Percentiles rank a stretch among this genome's conserved stretches.
phyloP scores from a whole-genome alignment of 2,329 filamentous ascomycete genomes.

The Trichocomaceae sp. region DNA sequence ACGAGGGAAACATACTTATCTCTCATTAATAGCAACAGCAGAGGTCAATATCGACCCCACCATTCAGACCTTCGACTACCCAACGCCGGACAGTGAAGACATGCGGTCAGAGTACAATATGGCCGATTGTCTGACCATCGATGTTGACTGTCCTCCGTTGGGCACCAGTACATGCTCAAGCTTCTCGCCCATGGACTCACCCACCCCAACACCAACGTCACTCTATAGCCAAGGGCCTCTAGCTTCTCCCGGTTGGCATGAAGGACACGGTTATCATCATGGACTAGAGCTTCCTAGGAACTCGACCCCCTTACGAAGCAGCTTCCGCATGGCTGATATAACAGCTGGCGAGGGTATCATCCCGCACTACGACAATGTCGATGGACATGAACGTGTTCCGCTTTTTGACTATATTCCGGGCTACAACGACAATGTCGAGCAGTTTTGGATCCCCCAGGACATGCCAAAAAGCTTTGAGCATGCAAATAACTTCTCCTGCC shows the following conservation, averaged over 20 bases:
- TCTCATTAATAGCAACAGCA: slow-evolving; percentile 23
- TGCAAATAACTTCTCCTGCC: slow-evolving; percentile 26
- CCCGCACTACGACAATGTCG: slow-evolving; percentile 29
- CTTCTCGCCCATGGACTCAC: slow-evolving; percentile 36
- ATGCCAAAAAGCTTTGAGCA: slow-evolving; percentile 32
- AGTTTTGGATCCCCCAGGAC: slow-evolving; percentile 33
- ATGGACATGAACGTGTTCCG: slow-evolving; percentile 29
- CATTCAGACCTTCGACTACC: slow-evolving; percentile 21
- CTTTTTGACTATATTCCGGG: slow-evolving; percentile 32
- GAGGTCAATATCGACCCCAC: slow-evolving; percentile 22
- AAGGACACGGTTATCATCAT: slow-evolving; percentile 23
- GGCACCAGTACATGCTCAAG: slow-evolving; percentile 36
- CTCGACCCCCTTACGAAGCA: slow-evolving; percentile 29
- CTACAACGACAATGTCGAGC: slow-evolving; percentile 34
- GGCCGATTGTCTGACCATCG: slow-evolving; percentile 32
- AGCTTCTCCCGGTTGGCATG: slow-evolving; percentile 33
- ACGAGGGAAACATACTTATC: slow-evolving; percentile 9
- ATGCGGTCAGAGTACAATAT: slow-evolving; percentile 35
- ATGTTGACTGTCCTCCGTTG: slow-evolving; percentile 34
- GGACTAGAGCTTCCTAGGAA: slow-evolving; percentile 24
- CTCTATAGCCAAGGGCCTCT: slow-evolving; percentile 34
- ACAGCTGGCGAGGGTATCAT: slow-evolving; percentile 27
- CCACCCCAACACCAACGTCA: slow-evolving; percentile 34
- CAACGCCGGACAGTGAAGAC: slow-evolving; percentile 27
- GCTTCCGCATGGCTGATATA: slow-evolving; percentile 32